Base-by-base conservation (phyloP, 768 basidiomycete species). In the Pleurotus sapidus region DNA sequence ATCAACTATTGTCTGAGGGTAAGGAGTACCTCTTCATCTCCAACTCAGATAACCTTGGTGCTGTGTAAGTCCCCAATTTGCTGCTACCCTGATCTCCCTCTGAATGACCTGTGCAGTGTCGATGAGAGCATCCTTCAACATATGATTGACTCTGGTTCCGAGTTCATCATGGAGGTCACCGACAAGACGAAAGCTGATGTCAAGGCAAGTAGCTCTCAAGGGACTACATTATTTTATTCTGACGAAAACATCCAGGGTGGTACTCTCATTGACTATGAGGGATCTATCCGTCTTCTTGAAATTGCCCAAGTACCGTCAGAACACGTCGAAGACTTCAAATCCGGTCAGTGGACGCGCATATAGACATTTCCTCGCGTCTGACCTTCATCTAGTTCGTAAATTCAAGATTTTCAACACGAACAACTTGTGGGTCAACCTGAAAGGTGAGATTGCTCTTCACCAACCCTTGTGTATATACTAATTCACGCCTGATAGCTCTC, bases 21-120 rank as follows among this genome's bases (percentile, higher is more conserved):
- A 97, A 96, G 72, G 93, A 98, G 75, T 98, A 96, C 75, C 84
- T 97, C 64, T 98, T 97, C 69, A 92, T 95, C 55, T 96, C 94
- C 72, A 98, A 98, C 81, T 94, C 94, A 47, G 95, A 97, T 74
- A 97, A 97, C 73, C 73, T 98, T 68, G 95, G 95, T 69, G 95
- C 94, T 61, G 87, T 89, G 87, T 89, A 73, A 63, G 85, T 76
- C 59, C 42, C 18, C 42, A 4, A 37, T n/a, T 34, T 57, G 18
- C 25, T 62, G 64, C 12, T 64, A 61, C 60, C 59, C 69, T 58
- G 57, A 65, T 56, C 8, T 34, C 3, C 30, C 11, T 14, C 45
- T 61, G 60, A 62, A 27, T 30, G 47, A 39, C 49, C 54, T 58
- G 37, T 59, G 45, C 56, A 86, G 89, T 61, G 91, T 91, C 66